Evolutionary conservation across 768 basidiomycete species (phyloP).

Genomic region (Leccinum subgranulosum): DNA sequence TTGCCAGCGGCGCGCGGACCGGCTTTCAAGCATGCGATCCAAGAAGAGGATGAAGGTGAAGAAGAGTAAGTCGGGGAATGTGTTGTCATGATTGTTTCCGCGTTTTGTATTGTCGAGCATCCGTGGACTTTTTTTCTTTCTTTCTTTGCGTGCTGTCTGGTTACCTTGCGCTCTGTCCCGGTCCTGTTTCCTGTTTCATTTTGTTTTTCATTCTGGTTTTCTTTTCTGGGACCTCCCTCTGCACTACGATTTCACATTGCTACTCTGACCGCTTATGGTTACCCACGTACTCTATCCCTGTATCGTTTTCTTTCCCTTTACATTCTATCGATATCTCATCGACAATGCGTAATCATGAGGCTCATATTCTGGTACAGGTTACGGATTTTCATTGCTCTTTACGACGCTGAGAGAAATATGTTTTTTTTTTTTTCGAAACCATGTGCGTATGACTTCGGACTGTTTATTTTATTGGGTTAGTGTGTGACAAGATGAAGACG

Average conservation of each 20-base stretch:
- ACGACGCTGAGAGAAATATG: slow-evolving; percentile 1
- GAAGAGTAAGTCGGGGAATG: slow-evolving; percentile 45
- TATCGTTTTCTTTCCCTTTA: background rate
- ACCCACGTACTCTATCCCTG: slow-evolving; percentile 5
- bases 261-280: slow-evolving; percentile 12
- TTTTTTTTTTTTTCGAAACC: background rate
- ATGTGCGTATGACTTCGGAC: slow-evolving; percentile 8
- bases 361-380: slow-evolving; percentile 18
- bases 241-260: slow-evolving; percentile 9
- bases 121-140: background rate
- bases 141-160: slow-evolving; percentile 1
- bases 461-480: background rate
- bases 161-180: slow-evolving; percentile 4
- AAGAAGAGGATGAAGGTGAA: slow-evolving; percentile 86
- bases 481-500: slow-evolving; percentile 3
- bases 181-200: background rate
- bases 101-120: slow-evolving; percentile 11
- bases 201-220: background rate
- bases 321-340: slow-evolving; percentile 1
- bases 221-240: slow-evolving; percentile 2
- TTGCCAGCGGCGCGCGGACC: slow-evolving; percentile 67
- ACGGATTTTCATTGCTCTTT: slow-evolving; percentile 16
- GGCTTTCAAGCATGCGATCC: slow-evolving; percentile 68
- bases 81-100: slow-evolving; percentile 2
- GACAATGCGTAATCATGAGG: background rate